A percentile compares a stretch with the other conserved stretches of the same genome.
Evolutionary conservation across 768 basidiomycete species (phyloP).

Genomic region (Phlegmacium glaucopus): DNA sequence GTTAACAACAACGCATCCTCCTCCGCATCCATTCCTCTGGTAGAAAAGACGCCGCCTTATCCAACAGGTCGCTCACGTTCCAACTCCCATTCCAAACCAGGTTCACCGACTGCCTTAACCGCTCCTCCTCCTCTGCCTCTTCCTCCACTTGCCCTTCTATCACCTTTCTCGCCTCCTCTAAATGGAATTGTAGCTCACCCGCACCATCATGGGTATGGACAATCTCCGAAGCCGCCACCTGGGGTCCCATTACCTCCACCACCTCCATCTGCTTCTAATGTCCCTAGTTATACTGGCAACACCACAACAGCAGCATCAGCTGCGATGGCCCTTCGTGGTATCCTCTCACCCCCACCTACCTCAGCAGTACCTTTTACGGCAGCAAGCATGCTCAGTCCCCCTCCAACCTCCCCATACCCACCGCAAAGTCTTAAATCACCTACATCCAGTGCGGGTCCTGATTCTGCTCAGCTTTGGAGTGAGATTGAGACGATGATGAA

Average conservation of each 20-base stretch:
- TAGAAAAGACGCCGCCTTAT: neutral
- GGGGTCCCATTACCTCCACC: neutral
- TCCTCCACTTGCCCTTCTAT: conserved; percentile 1
- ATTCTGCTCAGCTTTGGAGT: conserved; percentile 23
- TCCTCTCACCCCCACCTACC: neutral
- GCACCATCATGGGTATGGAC: neutral
- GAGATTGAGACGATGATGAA: conserved; percentile 28
- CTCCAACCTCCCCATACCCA: conserved; percentile 8
- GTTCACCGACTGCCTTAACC: too few relatives aligned
- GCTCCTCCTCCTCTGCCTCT: neutral
- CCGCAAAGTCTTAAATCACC: too few relatives aligned
- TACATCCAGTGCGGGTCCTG: conserved; percentile 10
- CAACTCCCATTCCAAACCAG: conserved; percentile 1
- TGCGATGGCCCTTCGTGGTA: neutral
- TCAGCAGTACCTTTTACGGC: conserved; percentile 1
- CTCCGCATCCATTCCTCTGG: conserved; percentile 2
- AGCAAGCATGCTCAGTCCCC: conserved; percentile 10
- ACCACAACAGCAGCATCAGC: neutral
- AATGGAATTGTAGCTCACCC: neutral
- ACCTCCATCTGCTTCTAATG: neutral
- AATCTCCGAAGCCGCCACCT: conserved; percentile 3
- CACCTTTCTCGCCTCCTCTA: conserved; percentile 8
- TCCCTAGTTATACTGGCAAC: neutral
- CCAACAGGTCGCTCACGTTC: conserved; percentile 5
- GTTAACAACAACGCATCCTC: neutral